phyloP scores from a whole-genome alignment of 2,329 filamentous ascomycete genomes.

The Talaromyces sp. region DNA sequence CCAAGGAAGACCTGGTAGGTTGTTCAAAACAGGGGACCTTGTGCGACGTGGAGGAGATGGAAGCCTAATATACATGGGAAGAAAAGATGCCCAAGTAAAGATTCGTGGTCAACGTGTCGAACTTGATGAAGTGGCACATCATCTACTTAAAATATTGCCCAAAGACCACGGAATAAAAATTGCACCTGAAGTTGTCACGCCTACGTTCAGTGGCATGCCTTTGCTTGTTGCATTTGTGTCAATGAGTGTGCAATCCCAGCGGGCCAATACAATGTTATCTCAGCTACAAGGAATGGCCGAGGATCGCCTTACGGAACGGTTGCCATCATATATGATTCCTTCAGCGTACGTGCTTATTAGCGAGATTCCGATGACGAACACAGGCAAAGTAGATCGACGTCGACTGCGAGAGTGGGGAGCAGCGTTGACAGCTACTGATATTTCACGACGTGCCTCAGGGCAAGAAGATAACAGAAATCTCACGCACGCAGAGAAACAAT shows the following conservation, averaged over 20 bases:
- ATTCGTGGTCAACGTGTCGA: slow-evolving; percentile 32
- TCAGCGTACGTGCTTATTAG: slow-evolving; percentile 9
- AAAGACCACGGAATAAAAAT: not conserved
- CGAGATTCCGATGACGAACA: slow-evolving; percentile 6
- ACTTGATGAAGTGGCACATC: slow-evolving; percentile 26
- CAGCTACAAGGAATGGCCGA: not conserved
- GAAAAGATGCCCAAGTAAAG: slow-evolving; percentile 32
- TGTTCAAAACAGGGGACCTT: slow-evolving; percentile 34
- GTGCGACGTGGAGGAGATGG: slow-evolving; percentile 25
- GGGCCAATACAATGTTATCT: not conserved
- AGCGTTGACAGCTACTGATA: not conserved
- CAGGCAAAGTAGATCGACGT: slow-evolving; percentile 4
- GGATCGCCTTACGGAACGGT: not conserved
- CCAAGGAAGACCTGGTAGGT: slow-evolving; percentile 29
- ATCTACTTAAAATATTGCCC: not conserved
- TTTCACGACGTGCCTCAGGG: not conserved
- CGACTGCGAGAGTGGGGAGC: not conserved
- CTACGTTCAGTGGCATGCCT: not conserved
- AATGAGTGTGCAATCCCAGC: not conserved
- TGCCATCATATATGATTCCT: slow-evolving; percentile 11
- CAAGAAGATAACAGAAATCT: not conserved
- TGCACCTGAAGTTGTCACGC: not conserved
- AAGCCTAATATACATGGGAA: slow-evolving; percentile 23
- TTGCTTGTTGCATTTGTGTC: slow-evolving; percentile 3
- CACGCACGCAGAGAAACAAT: slow-evolving; percentile 11